phyloP scores from a whole-genome alignment of 495 filamentous ascomycete species.

The Penicillium angulare region DNA sequence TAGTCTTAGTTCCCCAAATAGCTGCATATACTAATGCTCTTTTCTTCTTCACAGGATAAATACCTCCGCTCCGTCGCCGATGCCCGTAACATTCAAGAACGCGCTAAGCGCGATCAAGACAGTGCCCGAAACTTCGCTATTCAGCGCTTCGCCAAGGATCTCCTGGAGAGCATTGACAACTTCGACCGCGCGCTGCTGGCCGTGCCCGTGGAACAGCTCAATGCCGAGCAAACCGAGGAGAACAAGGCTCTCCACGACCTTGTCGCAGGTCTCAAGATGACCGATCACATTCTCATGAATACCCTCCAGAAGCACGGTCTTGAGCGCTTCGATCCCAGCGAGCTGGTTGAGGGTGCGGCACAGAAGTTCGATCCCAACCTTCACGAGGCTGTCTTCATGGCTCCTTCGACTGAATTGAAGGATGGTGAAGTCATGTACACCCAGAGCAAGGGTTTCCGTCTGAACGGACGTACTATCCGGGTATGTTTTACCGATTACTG shows the following conservation, averaged over 20 bases:
- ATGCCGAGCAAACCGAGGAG: constrained; percentile 35
- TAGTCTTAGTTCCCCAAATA: neutral
- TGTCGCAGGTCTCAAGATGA: constrained; percentile 91
- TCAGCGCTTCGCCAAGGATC: constrained; percentile 89
- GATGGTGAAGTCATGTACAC: constrained; percentile 87
- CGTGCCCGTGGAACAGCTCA: constrained; percentile 72
- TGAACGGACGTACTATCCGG: constrained; percentile 87
- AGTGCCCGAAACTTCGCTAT: constrained; percentile 87
- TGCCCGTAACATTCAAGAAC: constrained; percentile 95
- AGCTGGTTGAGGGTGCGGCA: constrained; percentile 53
- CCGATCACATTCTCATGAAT: constrained; percentile 79
- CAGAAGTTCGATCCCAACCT: constrained; percentile 88
- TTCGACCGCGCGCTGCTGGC: constrained; percentile 84
- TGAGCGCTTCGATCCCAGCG: constrained; percentile 76
- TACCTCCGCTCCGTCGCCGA: constrained; percentile 91
- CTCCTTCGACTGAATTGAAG: constrained; percentile 78
- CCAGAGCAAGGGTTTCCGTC: constrained; percentile 89
- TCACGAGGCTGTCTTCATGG: constrained; percentile 95
- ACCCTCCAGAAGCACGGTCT: constrained; percentile 93
- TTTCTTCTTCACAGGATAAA: constrained; percentile 64
- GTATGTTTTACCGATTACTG: constrained; percentile 43
- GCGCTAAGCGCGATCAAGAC: constrained; percentile 88
- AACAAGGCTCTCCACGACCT: constrained; percentile 73
- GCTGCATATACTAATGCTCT: neutral
- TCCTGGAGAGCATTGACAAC: constrained; percentile 93